A percentile compares a stretch with the other conserved stretches of the same genome.
Conservation (phyloP, 1,139 yeast genomes). For the Taphrina pruni region DNA sequence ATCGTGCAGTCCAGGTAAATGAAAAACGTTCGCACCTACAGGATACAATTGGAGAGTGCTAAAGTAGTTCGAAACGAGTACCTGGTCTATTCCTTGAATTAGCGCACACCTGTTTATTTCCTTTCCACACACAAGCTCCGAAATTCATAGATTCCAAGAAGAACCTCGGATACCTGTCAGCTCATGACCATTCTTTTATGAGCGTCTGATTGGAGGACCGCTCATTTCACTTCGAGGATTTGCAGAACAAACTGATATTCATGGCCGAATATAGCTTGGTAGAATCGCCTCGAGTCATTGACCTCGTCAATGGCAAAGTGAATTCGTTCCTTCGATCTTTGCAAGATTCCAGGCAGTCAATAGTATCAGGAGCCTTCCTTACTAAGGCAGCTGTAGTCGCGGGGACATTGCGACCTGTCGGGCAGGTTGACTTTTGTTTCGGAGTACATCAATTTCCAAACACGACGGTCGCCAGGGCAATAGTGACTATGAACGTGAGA, state of each 20-base stretch:
- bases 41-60: no score
- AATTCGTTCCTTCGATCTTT: neutral
- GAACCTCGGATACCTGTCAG: no score
- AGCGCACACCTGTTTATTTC: no score
- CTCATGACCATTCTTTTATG: no score
- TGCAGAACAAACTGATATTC: neutral
- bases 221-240: no score
- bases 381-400: slow-evolving; percentile 17
- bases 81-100: no score
- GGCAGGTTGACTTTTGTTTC: slow-evolving; percentile 3
- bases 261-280: slow-evolving; percentile 2
- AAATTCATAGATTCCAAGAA: no score
- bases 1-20: no score
- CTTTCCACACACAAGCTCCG: no score
- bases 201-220: no score
- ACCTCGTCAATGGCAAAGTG: neutral
- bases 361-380: slow-evolving; percentile 24
- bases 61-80: no score
- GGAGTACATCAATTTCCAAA: slow-evolving; percentile 20
- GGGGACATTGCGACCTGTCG: slow-evolving; percentile 1
- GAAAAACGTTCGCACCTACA: no score
- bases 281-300: slow-evolving; percentile 1
- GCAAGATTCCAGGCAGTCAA: slow-evolving; percentile 12
- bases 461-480: slow-evolving; percentile 4
- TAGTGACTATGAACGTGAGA: slow-evolving; percentile 13